Conservation (phyloP, 78 protist species). For the Mantamonas sphyraenae region DNA sequence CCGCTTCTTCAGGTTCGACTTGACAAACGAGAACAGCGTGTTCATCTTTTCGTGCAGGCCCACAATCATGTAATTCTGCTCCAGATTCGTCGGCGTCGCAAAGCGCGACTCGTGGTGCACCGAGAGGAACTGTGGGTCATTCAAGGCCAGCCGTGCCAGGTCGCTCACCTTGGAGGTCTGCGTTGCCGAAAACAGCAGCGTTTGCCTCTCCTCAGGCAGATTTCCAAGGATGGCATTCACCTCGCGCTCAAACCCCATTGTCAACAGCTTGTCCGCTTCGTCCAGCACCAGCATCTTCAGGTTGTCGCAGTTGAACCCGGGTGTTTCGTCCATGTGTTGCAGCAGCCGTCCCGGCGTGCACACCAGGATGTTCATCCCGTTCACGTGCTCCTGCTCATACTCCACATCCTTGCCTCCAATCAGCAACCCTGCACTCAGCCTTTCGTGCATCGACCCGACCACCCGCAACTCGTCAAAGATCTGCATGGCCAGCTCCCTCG, state of each 20-base stretch:
- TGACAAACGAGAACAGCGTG: conserved; percentile 67
- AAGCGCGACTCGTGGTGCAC: conserved; percentile 38
- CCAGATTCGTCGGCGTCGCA: conserved; percentile 52
- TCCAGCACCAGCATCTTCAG: conserved; percentile 86
- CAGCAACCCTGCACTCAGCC: conserved; percentile 82
- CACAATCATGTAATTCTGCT: conserved; percentile 37
- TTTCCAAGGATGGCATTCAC: conserved; percentile 68
- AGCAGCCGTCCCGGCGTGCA: conserved; percentile 97
- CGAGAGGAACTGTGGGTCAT: conserved; percentile 73
- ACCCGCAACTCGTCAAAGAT: conserved; percentile 81
- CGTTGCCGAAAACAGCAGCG: conserved; percentile 94
- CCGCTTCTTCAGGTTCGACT: conserved; percentile 69
- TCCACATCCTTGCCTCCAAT: conserved; percentile 82
- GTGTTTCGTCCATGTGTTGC: conserved; percentile 92
- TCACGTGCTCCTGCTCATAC: conserved; percentile 39
- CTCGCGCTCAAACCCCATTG: conserved; percentile 79
- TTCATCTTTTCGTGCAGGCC: conserved; percentile 68
- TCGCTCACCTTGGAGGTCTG: conserved; percentile 74
- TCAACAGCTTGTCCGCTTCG: conserved; percentile 94
- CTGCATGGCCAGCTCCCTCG: conserved; percentile 97
- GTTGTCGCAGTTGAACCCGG: conserved; percentile 43
- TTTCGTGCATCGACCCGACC: conserved; percentile 58
- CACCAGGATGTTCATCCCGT: conserved; percentile 78
- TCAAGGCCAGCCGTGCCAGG: conserved; percentile 60
- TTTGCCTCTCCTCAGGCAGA: conserved; percentile 71